Conservation (phyloP, 2,329 filamentous ascomycete genomes). For the Orbilia javanica region DNA sequence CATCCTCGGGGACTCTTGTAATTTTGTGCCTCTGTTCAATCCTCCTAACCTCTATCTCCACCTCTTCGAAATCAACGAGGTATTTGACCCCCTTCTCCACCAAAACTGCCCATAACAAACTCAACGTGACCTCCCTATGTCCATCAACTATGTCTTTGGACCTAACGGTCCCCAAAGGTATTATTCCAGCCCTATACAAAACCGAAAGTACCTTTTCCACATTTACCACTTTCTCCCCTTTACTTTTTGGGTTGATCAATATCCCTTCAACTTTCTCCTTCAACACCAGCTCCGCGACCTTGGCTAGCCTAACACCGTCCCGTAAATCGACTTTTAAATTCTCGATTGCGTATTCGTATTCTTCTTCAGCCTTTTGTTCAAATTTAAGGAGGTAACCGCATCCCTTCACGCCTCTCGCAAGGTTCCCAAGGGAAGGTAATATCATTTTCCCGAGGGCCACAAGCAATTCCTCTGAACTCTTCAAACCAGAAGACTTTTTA, state of each 20-base stretch:
- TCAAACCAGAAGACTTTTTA: constrained; percentile 68
- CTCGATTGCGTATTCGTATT: constrained; percentile 71
- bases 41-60: constrained; percentile 69
- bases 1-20: constrained; percentile 44
- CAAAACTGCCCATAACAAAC: constrained; percentile 73
- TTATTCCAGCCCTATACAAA: not conserved
- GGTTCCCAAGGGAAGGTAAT: constrained; percentile 72
- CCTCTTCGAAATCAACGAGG: constrained; percentile 71
- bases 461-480: constrained; percentile 71
- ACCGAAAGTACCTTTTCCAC: constrained; percentile 18
- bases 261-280: constrained; percentile 36
- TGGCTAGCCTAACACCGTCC: constrained; percentile 73
- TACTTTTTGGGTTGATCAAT: constrained; percentile 28
- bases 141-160: constrained; percentile 75
- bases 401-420: constrained; percentile 70
- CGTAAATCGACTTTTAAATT: constrained; percentile 75
- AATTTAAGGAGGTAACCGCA: constrained; percentile 71
- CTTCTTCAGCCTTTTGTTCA: constrained; percentile 71
- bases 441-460: constrained; percentile 70
- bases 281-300: constrained; percentile 71
- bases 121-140: constrained; percentile 74
- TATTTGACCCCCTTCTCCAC: constrained; percentile 68
- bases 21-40: constrained; percentile 64
- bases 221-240: constrained; percentile 40
- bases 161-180: constrained; percentile 64